Evolutionary conservation across 352 stramenopile genomes (phyloP).

Genomic region (Pythium utonaiense): DNA sequence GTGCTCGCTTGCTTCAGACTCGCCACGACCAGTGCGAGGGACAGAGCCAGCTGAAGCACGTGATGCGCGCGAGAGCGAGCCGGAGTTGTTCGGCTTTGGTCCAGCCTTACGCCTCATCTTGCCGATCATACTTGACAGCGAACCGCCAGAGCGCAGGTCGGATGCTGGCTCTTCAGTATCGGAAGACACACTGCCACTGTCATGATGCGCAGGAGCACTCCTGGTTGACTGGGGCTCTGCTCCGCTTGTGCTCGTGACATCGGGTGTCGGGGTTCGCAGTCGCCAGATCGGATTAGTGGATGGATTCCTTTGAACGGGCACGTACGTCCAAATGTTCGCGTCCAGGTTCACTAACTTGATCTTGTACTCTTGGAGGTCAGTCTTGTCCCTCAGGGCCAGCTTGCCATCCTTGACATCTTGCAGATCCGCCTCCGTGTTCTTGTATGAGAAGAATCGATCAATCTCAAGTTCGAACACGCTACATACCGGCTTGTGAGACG

Average conservation of each 20-base stretch:
- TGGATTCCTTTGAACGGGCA: slow-evolving; percentile 1
- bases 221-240: neutral
- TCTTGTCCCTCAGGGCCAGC: slow-evolving; percentile 52
- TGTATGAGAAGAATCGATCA: slow-evolving; percentile 70
- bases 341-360: slow-evolving; percentile 75
- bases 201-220: neutral
- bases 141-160: slow-evolving; percentile 12
- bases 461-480: slow-evolving; percentile 71
- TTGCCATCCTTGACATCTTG: slow-evolving; percentile 45
- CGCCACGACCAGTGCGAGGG: slow-evolving; percentile 9
- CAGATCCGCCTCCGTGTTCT: slow-evolving; percentile 47
- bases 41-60: neutral
- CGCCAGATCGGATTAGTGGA: slow-evolving; percentile 12
- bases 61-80: neutral
- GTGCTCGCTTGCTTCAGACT: slow-evolving; percentile 12
- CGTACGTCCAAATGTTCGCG: slow-evolving; percentile 74
- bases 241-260: neutral
- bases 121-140: slow-evolving; percentile 10
- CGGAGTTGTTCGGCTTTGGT: neutral
- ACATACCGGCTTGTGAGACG: slow-evolving; percentile 73
- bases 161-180: neutral
- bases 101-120: slow-evolving; percentile 21
- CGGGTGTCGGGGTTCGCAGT: slow-evolving; percentile 9
- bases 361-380: slow-evolving; percentile 60
- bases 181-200: neutral